Base-by-base conservation (phyloP, 2,329 filamentous ascomycete genomes). In the Cercospora brassicicola region DNA sequence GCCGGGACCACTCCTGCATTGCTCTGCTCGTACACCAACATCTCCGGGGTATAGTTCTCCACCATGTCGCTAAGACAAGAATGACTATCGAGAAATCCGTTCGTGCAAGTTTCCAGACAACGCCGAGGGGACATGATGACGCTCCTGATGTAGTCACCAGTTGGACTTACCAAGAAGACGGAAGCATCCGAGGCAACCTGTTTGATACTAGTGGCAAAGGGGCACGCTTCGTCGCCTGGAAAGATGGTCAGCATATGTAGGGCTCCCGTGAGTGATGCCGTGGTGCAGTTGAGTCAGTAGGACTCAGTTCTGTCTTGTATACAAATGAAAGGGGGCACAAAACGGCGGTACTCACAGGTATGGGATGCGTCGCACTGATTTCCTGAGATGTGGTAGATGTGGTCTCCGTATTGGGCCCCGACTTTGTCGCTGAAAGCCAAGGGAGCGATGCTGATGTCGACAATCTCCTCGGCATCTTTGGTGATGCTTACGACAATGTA, bases 371-470 rank as follows among this genome's bases (percentile, higher is more conserved):
- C 26, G 20, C 67, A 63, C 2, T 67, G 18, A 15, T 66, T 67
- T 65, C 73, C 74, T 61, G 70, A 72, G 56, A 76, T 67, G 2
- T 73, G 70, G 59, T 69, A 76, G n/a, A 36, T 65, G 45, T 73
- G 72, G n/a, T 15, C 26, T 18, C 57, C 59, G 45, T 39, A 31
- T 3, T 30, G 30, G 1, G 65, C 55, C 11, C 53, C 55, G 9
- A 68, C 33, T 26, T 66, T 67, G 20, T 66, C 30, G 11, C 68
- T 33, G 28, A 73, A 73, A 7, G 60, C 61, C 26, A 72, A 57
- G 11, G 62, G 62, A 2, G 64, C 36, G 20, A 75, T 36, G 15
- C 61, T 39, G 28, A 74, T 13, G 30, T 70, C 64, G 15, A 56
- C 69, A 61, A 72, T 67, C 11, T 15, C 33, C 62, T 64, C 68